Conservation (phyloP, 805 yeast genomes). For the Candida quercuum region DNA sequence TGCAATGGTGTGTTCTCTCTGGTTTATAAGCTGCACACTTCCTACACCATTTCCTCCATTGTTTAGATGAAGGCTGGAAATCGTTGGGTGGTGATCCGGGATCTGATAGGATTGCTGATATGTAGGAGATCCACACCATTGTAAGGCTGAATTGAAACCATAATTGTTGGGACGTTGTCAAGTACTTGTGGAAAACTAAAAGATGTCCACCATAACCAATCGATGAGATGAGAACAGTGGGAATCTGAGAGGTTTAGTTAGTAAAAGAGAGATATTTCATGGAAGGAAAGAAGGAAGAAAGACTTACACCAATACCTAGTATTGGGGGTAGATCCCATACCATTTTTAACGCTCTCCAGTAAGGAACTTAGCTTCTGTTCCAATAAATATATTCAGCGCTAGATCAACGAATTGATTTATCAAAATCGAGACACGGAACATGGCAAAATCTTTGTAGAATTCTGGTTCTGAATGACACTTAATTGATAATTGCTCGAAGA, state of each 20-base stretch:
- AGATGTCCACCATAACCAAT: conserved; percentile 61
- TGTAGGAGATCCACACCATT: conserved; percentile 72
- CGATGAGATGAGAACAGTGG: conserved; percentile 48
- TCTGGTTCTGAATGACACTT: too few relatives aligned
- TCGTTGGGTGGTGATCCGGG: conserved; percentile 67
- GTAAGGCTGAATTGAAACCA: conserved; percentile 42
- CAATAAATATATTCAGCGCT: too few relatives aligned
- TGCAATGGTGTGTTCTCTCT: conserved; percentile 83
- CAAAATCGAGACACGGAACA: too few relatives aligned
- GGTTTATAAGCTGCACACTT: conserved; percentile 76
- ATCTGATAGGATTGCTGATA: conserved; percentile 53
- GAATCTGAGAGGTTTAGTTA: conserved; percentile 41
- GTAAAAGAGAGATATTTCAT: background rate
- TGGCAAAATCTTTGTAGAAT: too few relatives aligned
- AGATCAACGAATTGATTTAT: too few relatives aligned
- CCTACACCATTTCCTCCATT: conserved; percentile 66
- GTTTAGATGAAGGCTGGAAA: conserved; percentile 37
- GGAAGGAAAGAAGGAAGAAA: background rate
- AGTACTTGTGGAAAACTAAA: conserved; percentile 44
- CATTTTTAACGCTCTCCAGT: conserved; percentile 7
- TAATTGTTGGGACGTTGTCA: conserved; percentile 34
- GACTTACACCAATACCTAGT: conserved; percentile 18
- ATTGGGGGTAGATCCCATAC: conserved; percentile 14
- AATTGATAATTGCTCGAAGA: too few relatives aligned
- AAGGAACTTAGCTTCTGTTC: too few relatives aligned